Evolutionary conservation across 1,284 basidiomycete genomes (phyloP).

Genomic region (Puccinia brachypodii): DNA sequence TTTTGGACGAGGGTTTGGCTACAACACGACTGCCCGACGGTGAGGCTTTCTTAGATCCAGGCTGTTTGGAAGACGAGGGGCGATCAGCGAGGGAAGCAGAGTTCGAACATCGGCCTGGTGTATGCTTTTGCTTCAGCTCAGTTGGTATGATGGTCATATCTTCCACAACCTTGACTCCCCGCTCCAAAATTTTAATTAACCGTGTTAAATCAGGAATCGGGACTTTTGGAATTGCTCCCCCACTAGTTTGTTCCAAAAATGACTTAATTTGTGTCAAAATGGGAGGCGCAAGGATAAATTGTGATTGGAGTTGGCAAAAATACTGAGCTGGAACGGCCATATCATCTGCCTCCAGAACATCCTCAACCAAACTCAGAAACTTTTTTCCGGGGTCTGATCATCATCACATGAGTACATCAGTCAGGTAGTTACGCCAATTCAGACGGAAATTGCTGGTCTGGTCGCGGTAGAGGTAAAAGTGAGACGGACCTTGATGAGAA

Average conservation of each 20-base stretch:
- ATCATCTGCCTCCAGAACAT: slow-evolving; percentile 46
- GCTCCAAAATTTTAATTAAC: slow-evolving; percentile 43
- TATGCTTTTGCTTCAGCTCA: slow-evolving; percentile 26
- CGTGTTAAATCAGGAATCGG: slow-evolving; percentile 24
- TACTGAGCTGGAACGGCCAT: slow-evolving; percentile 30
- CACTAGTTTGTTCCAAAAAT: slow-evolving; percentile 26
- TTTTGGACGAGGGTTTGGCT: slow-evolving; percentile 5
- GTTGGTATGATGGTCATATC: slow-evolving; percentile 31
- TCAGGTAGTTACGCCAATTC: background rate
- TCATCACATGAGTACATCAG: background rate
- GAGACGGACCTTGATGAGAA: background rate
- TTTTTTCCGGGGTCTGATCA: slow-evolving; percentile 2
- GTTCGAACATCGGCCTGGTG: background rate
- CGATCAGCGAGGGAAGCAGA: background rate
- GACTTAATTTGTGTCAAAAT: slow-evolving; percentile 24
- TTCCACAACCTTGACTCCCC: slow-evolving; percentile 33
- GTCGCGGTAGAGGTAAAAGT: background rate
- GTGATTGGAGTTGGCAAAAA: slow-evolving; percentile 6
- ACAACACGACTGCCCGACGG: background rate
- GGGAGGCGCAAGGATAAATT: slow-evolving; percentile 21
- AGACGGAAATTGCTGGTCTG: background rate
- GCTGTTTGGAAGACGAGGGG: slow-evolving; percentile 20
- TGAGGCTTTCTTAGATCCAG: background rate
- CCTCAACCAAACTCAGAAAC: slow-evolving; percentile 36
- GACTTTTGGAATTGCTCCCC: slow-evolving; percentile 12